phyloP scores from a whole-genome alignment of 2,329 filamentous ascomycete genomes.

The Pseudogymnoascus sp. region DNA sequence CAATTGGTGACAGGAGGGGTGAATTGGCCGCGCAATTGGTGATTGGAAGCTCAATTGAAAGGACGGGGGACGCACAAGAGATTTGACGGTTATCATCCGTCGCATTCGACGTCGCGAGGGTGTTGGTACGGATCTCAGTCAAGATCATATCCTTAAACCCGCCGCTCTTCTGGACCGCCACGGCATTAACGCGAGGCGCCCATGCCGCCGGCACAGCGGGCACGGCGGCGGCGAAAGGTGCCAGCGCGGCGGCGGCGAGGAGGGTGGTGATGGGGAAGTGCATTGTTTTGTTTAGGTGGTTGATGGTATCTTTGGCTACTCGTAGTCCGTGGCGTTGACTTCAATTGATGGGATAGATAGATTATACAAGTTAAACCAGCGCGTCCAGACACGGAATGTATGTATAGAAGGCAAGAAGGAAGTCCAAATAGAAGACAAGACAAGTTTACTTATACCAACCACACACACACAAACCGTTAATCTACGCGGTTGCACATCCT shows the following conservation, averaged over 20 bases:
- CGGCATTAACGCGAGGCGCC: neutral
- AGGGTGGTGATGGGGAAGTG: neutral
- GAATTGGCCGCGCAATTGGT: neutral
- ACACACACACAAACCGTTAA: neutral
- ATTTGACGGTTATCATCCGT: constrained; percentile 13
- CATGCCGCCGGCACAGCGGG: neutral
- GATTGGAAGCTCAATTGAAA: neutral
- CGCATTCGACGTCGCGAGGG: neutral
- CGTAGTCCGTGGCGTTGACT: no score
- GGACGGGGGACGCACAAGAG: constrained; percentile 10
- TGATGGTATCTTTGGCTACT: no score
- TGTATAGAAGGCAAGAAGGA: neutral
- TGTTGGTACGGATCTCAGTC: constrained; percentile 11
- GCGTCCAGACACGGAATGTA: neutral
- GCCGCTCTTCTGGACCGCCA: neutral
- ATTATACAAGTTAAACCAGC: no score
- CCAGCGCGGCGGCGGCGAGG: neutral
- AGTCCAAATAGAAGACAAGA: no score
- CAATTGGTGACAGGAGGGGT: no score
- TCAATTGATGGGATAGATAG: no score
- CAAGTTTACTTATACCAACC: neutral
- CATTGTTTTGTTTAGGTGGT: neutral
- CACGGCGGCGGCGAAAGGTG: neutral
- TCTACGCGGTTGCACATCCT: neutral
- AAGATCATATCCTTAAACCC: constrained; percentile 15